A percentile compares a stretch with the other conserved stretches of the same genome.
phyloP scores from a whole-genome alignment of 2,329 filamentous ascomycete species.

The Talaromyces albobiverticillius region DNA sequence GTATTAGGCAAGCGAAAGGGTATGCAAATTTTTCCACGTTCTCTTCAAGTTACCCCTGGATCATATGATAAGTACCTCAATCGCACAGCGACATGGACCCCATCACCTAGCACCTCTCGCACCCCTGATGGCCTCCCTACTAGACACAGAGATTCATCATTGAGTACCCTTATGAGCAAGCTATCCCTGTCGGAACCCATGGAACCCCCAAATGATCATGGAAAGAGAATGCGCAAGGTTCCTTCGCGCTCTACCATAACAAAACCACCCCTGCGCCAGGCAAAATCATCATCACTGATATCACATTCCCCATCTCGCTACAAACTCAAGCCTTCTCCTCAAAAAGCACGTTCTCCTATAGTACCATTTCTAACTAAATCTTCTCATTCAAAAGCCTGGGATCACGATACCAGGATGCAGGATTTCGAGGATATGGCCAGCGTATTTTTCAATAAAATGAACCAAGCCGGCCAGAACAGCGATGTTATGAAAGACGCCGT shows the following conservation, averaged over 20 bases:
- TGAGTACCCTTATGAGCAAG: conserved; percentile 35
- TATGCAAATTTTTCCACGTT: conserved; percentile 38
- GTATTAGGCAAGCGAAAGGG: conserved; percentile 50
- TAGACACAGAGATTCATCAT: conserved; percentile 32
- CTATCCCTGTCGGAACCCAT: conserved; percentile 21
- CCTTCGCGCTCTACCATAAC: conserved; percentile 20
- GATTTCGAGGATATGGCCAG: conserved; percentile 73
- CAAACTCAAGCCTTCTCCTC: conserved; percentile 24
- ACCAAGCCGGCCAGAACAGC: conserved; percentile 64
- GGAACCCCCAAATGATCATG: background rate
- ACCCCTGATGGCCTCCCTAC: conserved; percentile 20
- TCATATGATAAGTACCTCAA: conserved; percentile 25
- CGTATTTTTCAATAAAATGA: conserved; percentile 69
- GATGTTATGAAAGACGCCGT: conserved; percentile 71
- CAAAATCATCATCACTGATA: conserved; percentile 37
- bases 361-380: conserved; percentile 64
- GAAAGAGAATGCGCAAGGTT: conserved; percentile 14
- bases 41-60: conserved; percentile 16
- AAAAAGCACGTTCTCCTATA: conserved; percentile 38
- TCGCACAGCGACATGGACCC: conserved; percentile 25
- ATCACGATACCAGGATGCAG: conserved; percentile 73
- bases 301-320: conserved; percentile 35
- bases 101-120: conserved; percentile 19
- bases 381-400: conserved; percentile 76
- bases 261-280: conserved; percentile 28